These are phyloP conservation scores for Austroboletus eburneus DNA, from an alignment of 768 basidiomycete species.

Conservation along the genomic window DNA sequence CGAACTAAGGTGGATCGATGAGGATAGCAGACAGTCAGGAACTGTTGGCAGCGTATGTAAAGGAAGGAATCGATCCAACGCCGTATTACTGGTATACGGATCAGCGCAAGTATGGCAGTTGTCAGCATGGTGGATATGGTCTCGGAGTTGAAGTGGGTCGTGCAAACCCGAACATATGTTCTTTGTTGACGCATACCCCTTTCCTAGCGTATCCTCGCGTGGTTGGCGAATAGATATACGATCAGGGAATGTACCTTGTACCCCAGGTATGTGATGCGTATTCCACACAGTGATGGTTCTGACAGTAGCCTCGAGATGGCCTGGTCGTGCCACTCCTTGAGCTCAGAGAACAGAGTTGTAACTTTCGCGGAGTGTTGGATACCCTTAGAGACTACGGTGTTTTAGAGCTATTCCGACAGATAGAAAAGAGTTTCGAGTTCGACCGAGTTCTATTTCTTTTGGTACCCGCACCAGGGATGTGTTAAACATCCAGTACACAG, in stretches of 20 bases:
- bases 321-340: no score
- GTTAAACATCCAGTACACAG: constrained; percentile 49
- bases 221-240: constrained; percentile 90
- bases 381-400: no score
- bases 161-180: not conserved
- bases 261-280: constrained; percentile 54
- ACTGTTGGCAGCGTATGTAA: constrained; percentile 82
- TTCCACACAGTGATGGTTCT: not conserved
- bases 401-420: no score
- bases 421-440: no score
- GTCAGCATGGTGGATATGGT: constrained; percentile 97
- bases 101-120: constrained; percentile 96
- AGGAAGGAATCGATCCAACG: constrained; percentile 82
- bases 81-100: constrained; percentile 99
- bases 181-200: not conserved
- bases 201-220: constrained; percentile 87
- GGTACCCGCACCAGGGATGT: no score
- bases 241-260: constrained; percentile 90
- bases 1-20: constrained; percentile 73
- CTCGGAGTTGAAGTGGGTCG: constrained; percentile 79
- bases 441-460: no score
- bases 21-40: constrained; percentile 84
- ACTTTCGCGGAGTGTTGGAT: no score
- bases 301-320: constrained; percentile 4
- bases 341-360: no score